phyloP scores from a whole-genome alignment of 2,329 filamentous ascomycete species.

The Fusarium chlamydosporum region DNA sequence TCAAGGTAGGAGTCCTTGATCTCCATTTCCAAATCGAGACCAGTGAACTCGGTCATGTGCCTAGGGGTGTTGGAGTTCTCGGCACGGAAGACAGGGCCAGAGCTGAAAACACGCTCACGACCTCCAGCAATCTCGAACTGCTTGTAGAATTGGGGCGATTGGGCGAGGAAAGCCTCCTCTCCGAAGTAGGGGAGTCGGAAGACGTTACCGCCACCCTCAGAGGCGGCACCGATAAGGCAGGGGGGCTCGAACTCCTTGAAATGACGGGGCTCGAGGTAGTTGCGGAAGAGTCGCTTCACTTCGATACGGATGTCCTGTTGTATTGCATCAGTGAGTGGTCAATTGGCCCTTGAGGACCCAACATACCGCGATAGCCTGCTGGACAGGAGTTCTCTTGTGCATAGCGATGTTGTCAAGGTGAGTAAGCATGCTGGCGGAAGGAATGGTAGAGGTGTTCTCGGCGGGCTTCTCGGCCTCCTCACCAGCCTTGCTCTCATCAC shows the following conservation, averaged over 20 bases:
- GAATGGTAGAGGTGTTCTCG: conserved; percentile 59
- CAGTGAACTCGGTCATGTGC: conserved; percentile 90
- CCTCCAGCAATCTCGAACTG: conserved; percentile 87
- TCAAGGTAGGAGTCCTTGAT: conserved; percentile 83
- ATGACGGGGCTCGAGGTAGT: conserved; percentile 74
- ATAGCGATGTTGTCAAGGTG: conserved; percentile 93
- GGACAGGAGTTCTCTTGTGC: conserved; percentile 91
- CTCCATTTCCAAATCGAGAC: conserved; percentile 92
- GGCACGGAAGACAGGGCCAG: conserved; percentile 87
- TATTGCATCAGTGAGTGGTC: background rate
- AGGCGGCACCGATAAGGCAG: conserved; percentile 88
- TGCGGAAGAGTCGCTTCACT: conserved; percentile 22
- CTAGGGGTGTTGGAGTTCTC: conserved; percentile 87
- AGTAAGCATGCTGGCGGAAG: conserved; percentile 85
- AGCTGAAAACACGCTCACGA: conserved; percentile 81
- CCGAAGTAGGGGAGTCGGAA: conserved; percentile 94
- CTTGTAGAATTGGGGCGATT: conserved; percentile 89
- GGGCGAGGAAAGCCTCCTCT: conserved; percentile 82
- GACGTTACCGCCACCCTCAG: conserved; percentile 93
- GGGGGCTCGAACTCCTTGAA: conserved; percentile 81
- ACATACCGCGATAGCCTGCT: conserved; percentile 79
- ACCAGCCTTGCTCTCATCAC: conserved; percentile 66
- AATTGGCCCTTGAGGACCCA: background rate
- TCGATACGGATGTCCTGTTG: conserved; percentile 20
- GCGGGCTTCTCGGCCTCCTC: conserved; percentile 62